Percentiles rank a stretch among this genome's conserved stretches.
phyloP scores from a whole-genome alignment of 495 filamentous ascomycete species.

The Podospora didyma region DNA sequence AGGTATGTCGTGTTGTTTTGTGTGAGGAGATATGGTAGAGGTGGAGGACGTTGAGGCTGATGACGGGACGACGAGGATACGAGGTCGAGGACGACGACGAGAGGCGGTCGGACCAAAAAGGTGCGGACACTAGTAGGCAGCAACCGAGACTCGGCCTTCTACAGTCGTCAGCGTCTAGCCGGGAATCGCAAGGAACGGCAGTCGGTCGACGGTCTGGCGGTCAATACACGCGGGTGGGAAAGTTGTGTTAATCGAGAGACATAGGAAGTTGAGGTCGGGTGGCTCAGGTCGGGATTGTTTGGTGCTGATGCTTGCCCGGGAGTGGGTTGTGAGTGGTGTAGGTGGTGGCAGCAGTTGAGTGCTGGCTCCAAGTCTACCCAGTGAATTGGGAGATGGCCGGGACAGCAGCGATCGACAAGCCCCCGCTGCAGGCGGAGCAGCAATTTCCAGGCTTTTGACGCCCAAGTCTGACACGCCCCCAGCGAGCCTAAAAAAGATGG shows the following conservation, averaged over 20 bases:
- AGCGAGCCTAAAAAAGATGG: conserved; percentile 8
- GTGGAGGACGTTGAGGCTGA: background rate
- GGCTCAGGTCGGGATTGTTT: background rate
- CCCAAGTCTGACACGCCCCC: conserved; percentile 3
- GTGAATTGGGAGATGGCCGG: background rate
- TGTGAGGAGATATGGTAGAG: background rate
- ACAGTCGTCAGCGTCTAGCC: background rate
- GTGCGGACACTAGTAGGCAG: background rate
- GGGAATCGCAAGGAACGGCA: background rate
- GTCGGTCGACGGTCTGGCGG: background rate
- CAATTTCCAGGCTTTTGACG: conserved; percentile 24
- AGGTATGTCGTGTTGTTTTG: no score
- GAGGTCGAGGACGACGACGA: background rate
- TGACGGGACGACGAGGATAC: background rate
- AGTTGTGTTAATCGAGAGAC: background rate
- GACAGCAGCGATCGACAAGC: conserved; percentile 27
- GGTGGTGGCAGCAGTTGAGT: background rate
- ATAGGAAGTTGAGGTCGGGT: no score
- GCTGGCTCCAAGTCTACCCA: background rate
- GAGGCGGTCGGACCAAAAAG: background rate
- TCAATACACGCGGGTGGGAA: background rate
- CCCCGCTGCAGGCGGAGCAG: conserved; percentile 27
- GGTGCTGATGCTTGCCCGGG: background rate
- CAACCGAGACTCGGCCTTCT: background rate
- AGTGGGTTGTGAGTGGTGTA: background rate